phyloP scores from a whole-genome alignment of 345 rosid genomes.

The Eucalyptus paniculata region DNA sequence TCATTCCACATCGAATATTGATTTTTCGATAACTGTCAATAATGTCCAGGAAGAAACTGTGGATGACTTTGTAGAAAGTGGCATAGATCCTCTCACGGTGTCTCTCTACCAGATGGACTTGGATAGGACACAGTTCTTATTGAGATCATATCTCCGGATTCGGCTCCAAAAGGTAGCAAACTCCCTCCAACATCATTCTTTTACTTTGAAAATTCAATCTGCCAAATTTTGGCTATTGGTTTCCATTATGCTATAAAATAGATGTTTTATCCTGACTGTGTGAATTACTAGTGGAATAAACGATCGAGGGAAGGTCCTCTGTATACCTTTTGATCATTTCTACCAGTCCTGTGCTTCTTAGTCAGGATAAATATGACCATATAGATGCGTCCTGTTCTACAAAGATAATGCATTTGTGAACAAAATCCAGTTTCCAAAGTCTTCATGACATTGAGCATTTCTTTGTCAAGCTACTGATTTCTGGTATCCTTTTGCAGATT shows the following conservation, averaged over 20 bases:
- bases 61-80: constrained; percentile 22
- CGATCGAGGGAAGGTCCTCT: not conserved
- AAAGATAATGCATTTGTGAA: not conserved
- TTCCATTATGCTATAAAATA: not conserved
- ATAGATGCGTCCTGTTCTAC: not conserved
- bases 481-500: constrained; percentile 26
- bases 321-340: not conserved
- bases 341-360: not conserved
- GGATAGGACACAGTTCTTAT: constrained; percentile 66
- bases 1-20: not conserved
- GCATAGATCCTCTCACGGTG: constrained; percentile 48
- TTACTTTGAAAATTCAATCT: not conserved
- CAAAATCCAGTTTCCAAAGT: not conserved
- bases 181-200: not conserved
- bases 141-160: constrained; percentile 84
- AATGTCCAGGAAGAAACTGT: constrained; percentile 44
- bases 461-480: not conserved
- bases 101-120: constrained; percentile 89
- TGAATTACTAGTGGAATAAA: not conserved
- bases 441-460: not conserved
- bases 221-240: not conserved
- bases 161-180: constrained; percentile 63
- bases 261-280: not conserved
- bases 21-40: not conserved
- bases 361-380: not conserved